A percentile compares a stretch with the other conserved stretches of the same genome.
Conservation (phyloP, 176 grass and related monocot genomes). For the Musa troglodytarum region DNA sequence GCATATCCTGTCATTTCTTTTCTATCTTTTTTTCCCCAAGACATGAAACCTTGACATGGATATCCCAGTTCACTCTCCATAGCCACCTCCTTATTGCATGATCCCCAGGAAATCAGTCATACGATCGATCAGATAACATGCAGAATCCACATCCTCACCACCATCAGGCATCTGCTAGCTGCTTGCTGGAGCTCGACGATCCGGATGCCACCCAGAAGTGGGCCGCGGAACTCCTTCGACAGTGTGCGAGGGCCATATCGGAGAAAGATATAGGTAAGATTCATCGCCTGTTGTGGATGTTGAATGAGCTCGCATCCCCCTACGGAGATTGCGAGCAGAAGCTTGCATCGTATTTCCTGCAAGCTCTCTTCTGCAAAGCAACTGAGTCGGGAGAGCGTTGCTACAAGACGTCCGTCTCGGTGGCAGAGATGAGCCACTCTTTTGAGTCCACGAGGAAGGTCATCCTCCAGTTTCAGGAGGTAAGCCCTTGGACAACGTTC, state of each 20-base stretch:
- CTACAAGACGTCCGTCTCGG: slow-evolving; percentile 47
- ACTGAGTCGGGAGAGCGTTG: slow-evolving; percentile 68
- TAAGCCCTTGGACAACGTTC: slow-evolving; percentile 87
- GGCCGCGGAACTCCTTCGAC: slow-evolving; percentile 66
- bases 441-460: slow-evolving; percentile 77
- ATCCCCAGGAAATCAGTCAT: too few species aligned
- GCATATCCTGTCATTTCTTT: too few species aligned
- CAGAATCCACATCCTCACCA: background rate
- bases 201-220: slow-evolving; percentile 29
- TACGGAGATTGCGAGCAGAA: slow-evolving; percentile 95
- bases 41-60: too few species aligned
- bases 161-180: background rate
- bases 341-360: slow-evolving; percentile 74
- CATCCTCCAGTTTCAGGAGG: slow-evolving; percentile 78
- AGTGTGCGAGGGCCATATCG: slow-evolving; percentile 73
- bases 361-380: slow-evolving; percentile 69
- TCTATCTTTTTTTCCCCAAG: too few species aligned
- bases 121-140: background rate
- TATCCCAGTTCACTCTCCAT: too few species aligned
- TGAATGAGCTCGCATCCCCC: slow-evolving; percentile 91
- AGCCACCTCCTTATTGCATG: too few species aligned
- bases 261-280: slow-evolving; percentile 34
- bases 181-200: slow-evolving; percentile 11
- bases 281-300: slow-evolving; percentile 93
- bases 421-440: slow-evolving; percentile 65